Base-by-base conservation (phyloP, 768 basidiomycete genomes). In the Kwoniella newhampshirensis region DNA sequence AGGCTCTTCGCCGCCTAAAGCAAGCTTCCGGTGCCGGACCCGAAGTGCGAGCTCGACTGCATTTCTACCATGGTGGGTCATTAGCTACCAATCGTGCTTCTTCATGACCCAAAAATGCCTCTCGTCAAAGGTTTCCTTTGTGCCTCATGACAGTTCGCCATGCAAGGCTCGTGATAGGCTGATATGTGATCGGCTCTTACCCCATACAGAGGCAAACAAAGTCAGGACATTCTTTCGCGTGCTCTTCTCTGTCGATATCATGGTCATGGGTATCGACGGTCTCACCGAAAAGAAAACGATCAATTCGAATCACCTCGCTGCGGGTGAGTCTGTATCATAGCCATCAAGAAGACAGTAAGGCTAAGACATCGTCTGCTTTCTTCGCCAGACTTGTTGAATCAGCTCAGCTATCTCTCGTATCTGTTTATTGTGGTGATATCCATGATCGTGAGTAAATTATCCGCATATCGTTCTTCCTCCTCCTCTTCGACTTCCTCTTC, bases 1-100 rank as follows among this genome's bases (percentile, higher is more conserved):
- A n/a, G n/a, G n/a, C n/a, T 20, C 27, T 28, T 27, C 40, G 21
- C 18, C 12, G 21, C 15, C 1, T 21, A n/a, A 26, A 68, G 66
- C 59, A 61, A 60, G 28, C 30, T 12, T 65, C 69, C 8, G 69
- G 69, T 8, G 69, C 69, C 4, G 63, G 63, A 25, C 66, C 66
- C 12, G 69, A 65, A 25, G 69, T 71, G 17, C 55, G 63, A 51
- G 44, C 61, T n/a, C 54, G 69, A 18, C 59, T 71, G 1, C 61
- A 67, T 39, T 65, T 63, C 44, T 71, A 65, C 51, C 69, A 71
- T 49, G 63, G 65, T 61, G 26, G 44, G 63, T 44, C 3, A 21
- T 44, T 21, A 43, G 13, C 18, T 18, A 13, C 21, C 41, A 17
- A 17, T 18, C 4, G 6, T 11, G 39, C 32, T 41, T n/a, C 40